These are phyloP conservation scores for Miscanthus lutarioriparius DNA, from an alignment of 176 grass and related monocot genomes.

Conservation along the genomic window DNA sequence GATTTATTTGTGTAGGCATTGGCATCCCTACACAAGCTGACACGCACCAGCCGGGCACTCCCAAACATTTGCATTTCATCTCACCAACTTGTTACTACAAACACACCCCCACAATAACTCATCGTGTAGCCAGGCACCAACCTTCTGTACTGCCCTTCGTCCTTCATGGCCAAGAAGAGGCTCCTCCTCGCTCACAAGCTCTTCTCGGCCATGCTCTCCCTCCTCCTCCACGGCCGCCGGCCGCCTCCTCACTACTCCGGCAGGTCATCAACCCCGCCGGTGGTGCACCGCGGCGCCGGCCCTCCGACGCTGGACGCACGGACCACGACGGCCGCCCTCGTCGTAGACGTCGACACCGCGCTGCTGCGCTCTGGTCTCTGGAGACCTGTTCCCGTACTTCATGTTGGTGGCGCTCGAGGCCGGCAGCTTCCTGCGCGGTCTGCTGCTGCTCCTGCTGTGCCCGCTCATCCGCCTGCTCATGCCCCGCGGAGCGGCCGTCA, in stretches of 20 bases:
- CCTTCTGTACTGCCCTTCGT: too few species aligned
- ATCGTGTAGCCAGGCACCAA: neutral
- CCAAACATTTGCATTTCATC: neutral
- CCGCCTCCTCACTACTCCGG: neutral
- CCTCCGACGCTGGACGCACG: neutral
- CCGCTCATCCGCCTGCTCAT: constrained; percentile 30
- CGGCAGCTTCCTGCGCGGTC: constrained; percentile 52
- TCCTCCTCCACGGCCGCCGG: constrained; percentile 1
- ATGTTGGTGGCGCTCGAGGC: constrained; percentile 78
- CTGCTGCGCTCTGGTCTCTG: constrained; percentile 38
- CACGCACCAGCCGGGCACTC: too few species aligned
- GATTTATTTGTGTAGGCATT: too few species aligned
- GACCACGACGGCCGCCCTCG: neutral
- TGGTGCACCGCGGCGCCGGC: neutral
- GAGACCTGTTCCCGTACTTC: constrained; percentile 68
- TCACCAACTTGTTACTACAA: neutral
- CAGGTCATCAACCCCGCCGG: too few species aligned
- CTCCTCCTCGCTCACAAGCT: constrained; percentile 23
- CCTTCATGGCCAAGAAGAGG: constrained; percentile 37
- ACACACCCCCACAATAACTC: neutral
- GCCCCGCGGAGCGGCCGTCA: neutral
- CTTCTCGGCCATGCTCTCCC: constrained; percentile 34
- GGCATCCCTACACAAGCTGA: neutral
- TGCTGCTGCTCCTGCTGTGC: constrained; percentile 46
- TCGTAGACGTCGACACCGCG: constrained; percentile 44